These are phyloP conservation scores for Medicago lupulina DNA, from an alignment of 306 rosid species.

Conservation along the genomic window DNA sequence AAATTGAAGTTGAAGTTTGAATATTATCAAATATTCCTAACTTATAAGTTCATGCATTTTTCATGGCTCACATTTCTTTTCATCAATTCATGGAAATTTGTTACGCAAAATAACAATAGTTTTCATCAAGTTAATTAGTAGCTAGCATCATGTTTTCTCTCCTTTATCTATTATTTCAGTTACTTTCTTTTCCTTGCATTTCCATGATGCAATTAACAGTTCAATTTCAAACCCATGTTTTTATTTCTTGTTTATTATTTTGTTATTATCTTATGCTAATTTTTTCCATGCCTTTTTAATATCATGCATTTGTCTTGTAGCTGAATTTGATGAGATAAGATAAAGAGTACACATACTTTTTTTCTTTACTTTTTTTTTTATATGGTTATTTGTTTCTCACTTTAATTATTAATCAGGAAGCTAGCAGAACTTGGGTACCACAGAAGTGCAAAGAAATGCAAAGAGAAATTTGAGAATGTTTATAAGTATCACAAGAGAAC, in stretches of 20 bases:
- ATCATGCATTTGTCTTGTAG: constrained; percentile 45
- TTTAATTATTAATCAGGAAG: constrained; percentile 61
- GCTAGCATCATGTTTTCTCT: constrained; percentile 25
- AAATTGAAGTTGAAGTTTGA: constrained; percentile 26
- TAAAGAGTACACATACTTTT: constrained; percentile 24
- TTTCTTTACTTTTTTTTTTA: not conserved
- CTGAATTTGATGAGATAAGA: constrained; percentile 48
- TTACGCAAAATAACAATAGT: constrained; percentile 13
- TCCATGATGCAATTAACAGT: not conserved
- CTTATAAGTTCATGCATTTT: constrained; percentile 47
- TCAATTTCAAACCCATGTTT: not conserved
- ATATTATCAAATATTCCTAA: constrained; percentile 37
- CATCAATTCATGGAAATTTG: constrained; percentile 43
- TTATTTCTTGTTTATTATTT: constrained; percentile 16
- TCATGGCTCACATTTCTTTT: constrained; percentile 49
- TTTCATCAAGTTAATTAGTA: constrained; percentile 24
- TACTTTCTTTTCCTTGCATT: constrained; percentile 35
- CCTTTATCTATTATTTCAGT: constrained; percentile 34
- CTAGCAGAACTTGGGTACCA: constrained; percentile 85
- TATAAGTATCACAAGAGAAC: constrained; percentile 94
- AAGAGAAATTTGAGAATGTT: constrained; percentile 96
- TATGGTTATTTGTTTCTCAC: not conserved
- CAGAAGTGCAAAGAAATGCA: constrained; percentile 87
- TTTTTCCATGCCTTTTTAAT: constrained; percentile 30
- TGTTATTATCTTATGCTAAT: constrained; percentile 24